Evolutionary conservation across 495 filamentous ascomycete species (phyloP), one percentile per base, ranked within the genome.

Genomic region (Talaromyces proteolyticus): DNA sequence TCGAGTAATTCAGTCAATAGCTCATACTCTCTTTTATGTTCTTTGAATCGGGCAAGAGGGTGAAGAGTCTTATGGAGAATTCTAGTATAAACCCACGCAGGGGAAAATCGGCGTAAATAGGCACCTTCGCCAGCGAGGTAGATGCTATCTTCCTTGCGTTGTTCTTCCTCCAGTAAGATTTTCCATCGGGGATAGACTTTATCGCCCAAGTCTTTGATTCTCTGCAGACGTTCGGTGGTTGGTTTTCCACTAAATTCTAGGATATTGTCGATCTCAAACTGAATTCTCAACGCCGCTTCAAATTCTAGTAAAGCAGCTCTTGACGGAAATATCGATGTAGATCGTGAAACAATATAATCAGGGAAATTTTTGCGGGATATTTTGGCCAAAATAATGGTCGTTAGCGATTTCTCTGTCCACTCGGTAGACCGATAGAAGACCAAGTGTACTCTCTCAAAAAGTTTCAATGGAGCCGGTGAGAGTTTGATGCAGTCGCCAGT

Each of bases 331-430:
- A 98, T 93, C 48, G 90, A 92, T 21, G 84, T 81, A 12, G 91
- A 92, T 40, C 93, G 86, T 48, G 86, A 95, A 7, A 96, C 90
- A 24, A 96, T 79, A 64, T 93, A 98, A 6, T 84, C 72, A 0
- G 93, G 91, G 49, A 96, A 97, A 60, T 91, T 96, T 19, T 87
- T 80, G 42, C 82, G 80, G 6, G 88, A 84, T 22, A 91, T 93
- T 47, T 90, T 89, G 12, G 93, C 88, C 10, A 98, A 80, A 50
- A 98, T 95, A 52, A 97, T 92, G 3, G 91, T 92, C 2, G 89
- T 96, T 2, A 98, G 77, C 10, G 92, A 96, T 57, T 95, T 96
- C 57, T 96, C 93, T 0, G 91, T 93, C 91, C 92, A 97, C 62
- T 96, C 91, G 0, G 91, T 95, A 22, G 91, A 96, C 24, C 91